Evolutionary conservation across 768 basidiomycete genomes (phyloP).

Genomic region (Mycena floridula): DNA sequence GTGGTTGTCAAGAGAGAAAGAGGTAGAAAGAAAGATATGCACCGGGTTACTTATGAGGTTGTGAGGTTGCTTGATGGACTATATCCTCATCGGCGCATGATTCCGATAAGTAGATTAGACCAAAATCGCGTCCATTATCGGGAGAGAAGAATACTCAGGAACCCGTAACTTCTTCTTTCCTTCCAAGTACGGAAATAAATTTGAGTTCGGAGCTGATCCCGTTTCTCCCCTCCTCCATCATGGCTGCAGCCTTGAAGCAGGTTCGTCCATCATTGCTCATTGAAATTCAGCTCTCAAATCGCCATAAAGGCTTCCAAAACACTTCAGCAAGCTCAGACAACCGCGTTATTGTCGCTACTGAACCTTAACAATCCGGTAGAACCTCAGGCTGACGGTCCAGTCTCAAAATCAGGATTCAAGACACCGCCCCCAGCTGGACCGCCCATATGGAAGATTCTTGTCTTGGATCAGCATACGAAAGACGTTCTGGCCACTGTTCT

Average conservation of each 20-base stretch:
- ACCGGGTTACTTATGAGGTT: no score
- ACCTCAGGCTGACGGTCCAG: slow-evolving; percentile 19
- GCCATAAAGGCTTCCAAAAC: slow-evolving; percentile 45
- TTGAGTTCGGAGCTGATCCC: no score
- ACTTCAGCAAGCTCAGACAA: slow-evolving; percentile 85
- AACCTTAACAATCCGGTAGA: slow-evolving; percentile 72
- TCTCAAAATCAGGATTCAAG: slow-evolving; percentile 38
- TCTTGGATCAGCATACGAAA: slow-evolving; percentile 93
- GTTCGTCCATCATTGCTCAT: slow-evolving; percentile 13
- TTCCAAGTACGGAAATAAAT: no score
- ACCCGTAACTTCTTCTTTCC: no score
- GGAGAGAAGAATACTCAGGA: no score
- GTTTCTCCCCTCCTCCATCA: no score
- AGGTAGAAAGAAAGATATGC: no score
- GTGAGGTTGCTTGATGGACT: no score
- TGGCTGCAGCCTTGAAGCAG: slow-evolving; percentile 25
- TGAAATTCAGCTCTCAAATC: no score
- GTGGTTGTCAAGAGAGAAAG: no score
- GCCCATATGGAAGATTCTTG: slow-evolving; percentile 93
- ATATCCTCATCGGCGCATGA: no score
- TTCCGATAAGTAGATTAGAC: background rate
- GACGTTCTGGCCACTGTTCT: slow-evolving; percentile 94
- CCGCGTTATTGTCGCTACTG: slow-evolving; percentile 77
- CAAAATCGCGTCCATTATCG: background rate
- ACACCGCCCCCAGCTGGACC: slow-evolving; percentile 52